These are phyloP conservation scores for Hortaea sp. DNA, from an alignment of 2,329 filamentous ascomycete genomes.

Conservation along the genomic window DNA sequence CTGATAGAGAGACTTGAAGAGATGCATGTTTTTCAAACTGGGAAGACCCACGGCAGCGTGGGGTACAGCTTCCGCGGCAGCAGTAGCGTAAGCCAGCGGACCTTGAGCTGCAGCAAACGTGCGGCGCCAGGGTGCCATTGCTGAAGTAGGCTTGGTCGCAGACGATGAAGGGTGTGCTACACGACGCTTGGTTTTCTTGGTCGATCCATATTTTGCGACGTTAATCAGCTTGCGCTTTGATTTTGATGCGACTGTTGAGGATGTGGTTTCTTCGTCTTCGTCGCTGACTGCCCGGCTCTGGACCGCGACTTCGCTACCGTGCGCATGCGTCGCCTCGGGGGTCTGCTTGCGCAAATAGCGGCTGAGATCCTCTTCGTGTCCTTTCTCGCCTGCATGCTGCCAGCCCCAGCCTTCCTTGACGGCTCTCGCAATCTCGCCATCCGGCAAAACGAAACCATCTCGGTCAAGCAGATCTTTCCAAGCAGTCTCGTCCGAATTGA, in stretches of 20 bases:
- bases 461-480: slow-evolving; percentile 88
- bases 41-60: slow-evolving; percentile 71
- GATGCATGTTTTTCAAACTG: slow-evolving; percentile 70
- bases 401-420: slow-evolving; percentile 93
- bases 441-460: slow-evolving; percentile 69
- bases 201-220: slow-evolving; percentile 11
- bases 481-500: slow-evolving; percentile 86
- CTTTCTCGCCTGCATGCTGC: slow-evolving; percentile 66
- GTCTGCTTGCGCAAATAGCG: slow-evolving; percentile 27
- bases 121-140: slow-evolving; percentile 31
- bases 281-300: slow-evolving; percentile 7
- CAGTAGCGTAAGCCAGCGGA: slow-evolving; percentile 74
- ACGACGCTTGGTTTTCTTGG: slow-evolving; percentile 42
- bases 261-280: slow-evolving; percentile 22
- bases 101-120: slow-evolving; percentile 56
- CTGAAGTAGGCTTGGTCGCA: slow-evolving; percentile 36
- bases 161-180: slow-evolving; percentile 14
- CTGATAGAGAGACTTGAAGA: slow-evolving; percentile 94
- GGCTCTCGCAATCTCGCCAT: slow-evolving; percentile 74
- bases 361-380: slow-evolving; percentile 73
- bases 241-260: slow-evolving; percentile 14
- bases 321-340: slow-evolving; percentile 8
- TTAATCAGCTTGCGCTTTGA: slow-evolving; percentile 14
- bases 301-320: slow-evolving; percentile 6
- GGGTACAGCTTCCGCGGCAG: slow-evolving; percentile 71